Conservation (phyloP, 1,284 basidiomycete species). For the Clitocybe nebularis region DNA sequence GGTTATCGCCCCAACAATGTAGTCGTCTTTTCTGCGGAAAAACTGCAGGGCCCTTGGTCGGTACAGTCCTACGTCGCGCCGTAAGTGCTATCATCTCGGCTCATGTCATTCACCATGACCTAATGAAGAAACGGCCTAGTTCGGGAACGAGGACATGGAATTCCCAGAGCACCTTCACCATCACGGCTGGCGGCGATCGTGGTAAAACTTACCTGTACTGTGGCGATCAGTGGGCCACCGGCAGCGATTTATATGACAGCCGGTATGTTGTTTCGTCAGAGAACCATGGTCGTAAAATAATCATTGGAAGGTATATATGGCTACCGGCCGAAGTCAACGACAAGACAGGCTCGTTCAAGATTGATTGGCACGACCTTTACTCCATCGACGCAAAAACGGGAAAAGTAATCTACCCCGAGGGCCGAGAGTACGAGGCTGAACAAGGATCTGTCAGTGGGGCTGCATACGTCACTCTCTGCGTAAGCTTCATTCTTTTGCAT, state of each 20-base stretch:
- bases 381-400: constrained; percentile 24
- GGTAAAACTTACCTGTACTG: constrained; percentile 25
- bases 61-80: constrained; percentile 23
- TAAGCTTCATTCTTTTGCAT: constrained; percentile 2
- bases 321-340: constrained; percentile 25
- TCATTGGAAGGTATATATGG: constrained; percentile 25
- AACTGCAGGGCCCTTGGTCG: constrained; percentile 25
- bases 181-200: constrained; percentile 20
- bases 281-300: not conserved
- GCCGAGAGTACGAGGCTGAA: constrained; percentile 24
- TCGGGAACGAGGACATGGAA: constrained; percentile 27
- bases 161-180: constrained; percentile 25
- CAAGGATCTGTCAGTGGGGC: constrained; percentile 19
- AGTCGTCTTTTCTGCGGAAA: constrained; percentile 26
- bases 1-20: constrained; percentile 27
- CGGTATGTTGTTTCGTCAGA: constrained; percentile 10
- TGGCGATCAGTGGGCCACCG: constrained; percentile 26
- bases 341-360: constrained; percentile 20
- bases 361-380: constrained; percentile 27
- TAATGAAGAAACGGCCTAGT: constrained; percentile 1
- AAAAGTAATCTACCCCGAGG: constrained; percentile 19
- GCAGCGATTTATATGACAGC: constrained; percentile 19
- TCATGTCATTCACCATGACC: not conserved
- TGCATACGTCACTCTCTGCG: constrained; percentile 21
- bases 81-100: constrained; percentile 7